Base-by-base conservation (phyloP, 2,329 filamentous ascomycete genomes). In the Didymella sp. region DNA sequence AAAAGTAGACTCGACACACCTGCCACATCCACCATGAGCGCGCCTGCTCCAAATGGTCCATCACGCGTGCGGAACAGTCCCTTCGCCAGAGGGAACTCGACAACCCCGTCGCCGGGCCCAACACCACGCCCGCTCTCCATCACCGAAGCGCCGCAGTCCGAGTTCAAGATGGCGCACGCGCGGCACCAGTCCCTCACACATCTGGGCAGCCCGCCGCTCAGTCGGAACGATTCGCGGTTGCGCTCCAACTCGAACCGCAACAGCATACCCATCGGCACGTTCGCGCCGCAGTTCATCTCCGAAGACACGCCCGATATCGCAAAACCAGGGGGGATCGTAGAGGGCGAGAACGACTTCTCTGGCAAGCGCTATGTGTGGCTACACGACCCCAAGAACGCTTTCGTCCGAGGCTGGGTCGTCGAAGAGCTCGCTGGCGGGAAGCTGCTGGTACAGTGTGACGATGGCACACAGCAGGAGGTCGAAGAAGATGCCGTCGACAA, bases 331-430 rank as follows among this genome's bases (percentile, higher is more conserved):
- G 90, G 91, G 17, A 92, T 97, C 58, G 66, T 70, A 17, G 96
- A 99, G 78, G 95, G 95, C 61, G 94, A 97, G 73, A 98, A 97
- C 75, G 95, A 99, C 82, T 98, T 99, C 76, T 99, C 95, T 0
- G 96, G 95, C 55, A 98, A 96, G 80, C 87, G 95, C 80, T 99
- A 98, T 81, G 93, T 99, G 63, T 99, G 95, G 96, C 82, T 99
- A 73, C 91, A 89, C 76, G 93, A 99, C 78, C 83, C 91, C 1
- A 85, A 93, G 70, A 84, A 85, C 52, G 95, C 95, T 1, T 99
- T 99, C 75, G 87, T 98, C 51, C 91, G 92, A 67, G 96, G 94
- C 4, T 94, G 92, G 86, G 87, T 99, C 12, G 85, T 97, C 21
- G 89, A 96, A 71, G 93, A 98, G 63, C 79, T 89, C 48, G 85